Conservation (phyloP, 306 rosid genomes). For the Cyamopsis tetragonoloba region DNA sequence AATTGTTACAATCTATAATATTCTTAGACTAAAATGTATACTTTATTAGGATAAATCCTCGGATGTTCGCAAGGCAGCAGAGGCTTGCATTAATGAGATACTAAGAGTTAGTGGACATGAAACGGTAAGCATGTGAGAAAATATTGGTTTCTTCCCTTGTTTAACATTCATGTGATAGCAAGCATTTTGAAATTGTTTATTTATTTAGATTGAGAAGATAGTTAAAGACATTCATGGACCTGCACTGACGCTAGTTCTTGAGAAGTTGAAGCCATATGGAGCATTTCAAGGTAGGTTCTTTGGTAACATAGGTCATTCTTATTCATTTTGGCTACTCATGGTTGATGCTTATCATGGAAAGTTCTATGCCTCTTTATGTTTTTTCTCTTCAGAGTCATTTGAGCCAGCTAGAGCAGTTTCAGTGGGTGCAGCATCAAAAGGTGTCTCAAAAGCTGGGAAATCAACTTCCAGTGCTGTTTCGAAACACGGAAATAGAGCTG, state of each 20-base stretch:
- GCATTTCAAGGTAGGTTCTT: constrained; percentile 60
- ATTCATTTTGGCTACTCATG: constrained; percentile 4
- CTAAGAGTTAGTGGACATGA: constrained; percentile 85
- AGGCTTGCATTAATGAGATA: constrained; percentile 80
- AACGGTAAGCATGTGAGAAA: constrained; percentile 42
- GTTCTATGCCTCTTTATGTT: background rate
- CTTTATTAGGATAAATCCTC: constrained; percentile 84
- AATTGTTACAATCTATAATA: background rate
- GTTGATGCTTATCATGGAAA: constrained; percentile 16
- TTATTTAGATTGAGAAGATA: constrained; percentile 68
- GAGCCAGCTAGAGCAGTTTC: constrained; percentile 57
- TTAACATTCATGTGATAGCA: constrained; percentile 12
- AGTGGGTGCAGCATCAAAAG: constrained; percentile 54
- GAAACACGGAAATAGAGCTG: constrained; percentile 73
- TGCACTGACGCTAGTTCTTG: constrained; percentile 65
- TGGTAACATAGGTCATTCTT: background rate
- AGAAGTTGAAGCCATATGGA: constrained; percentile 64
- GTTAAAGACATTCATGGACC: constrained; percentile 84
- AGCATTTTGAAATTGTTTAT: constrained; percentile 17
- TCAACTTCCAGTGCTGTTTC: constrained; percentile 65
- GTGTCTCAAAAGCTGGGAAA: constrained; percentile 61
- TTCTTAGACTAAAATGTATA: constrained; percentile 19
- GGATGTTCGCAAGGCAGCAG: constrained; percentile 98
- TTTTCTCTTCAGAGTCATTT: constrained; percentile 48
- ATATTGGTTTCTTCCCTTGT: background rate